Percentiles rank a stretch among this genome's conserved stretches.
Conservation (phyloP, 2,329 filamentous ascomycete genomes). For the Aspergillus aculeatinus region DNA sequence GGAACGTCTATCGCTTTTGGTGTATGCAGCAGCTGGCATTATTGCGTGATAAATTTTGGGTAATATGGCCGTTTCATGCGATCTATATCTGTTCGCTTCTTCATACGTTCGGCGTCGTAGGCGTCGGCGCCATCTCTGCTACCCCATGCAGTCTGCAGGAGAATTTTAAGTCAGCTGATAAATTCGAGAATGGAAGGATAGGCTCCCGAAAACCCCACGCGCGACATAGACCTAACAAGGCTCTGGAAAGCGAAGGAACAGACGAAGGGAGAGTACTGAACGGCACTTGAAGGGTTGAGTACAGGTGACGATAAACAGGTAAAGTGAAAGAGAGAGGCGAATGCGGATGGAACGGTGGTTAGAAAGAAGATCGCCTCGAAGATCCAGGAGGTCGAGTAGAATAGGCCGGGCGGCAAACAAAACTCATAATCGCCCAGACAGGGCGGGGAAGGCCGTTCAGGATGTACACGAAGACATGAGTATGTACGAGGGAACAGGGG, state of each 20-base stretch:
- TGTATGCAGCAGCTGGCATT: conserved; percentile 10
- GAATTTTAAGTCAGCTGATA: conserved; percentile 4
- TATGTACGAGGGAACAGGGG: conserved; percentile 1
- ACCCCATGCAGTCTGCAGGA: conserved; percentile 82
- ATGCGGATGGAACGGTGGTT: background rate
- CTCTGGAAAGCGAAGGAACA: too few relatives aligned
- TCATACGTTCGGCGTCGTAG: conserved; percentile 72
- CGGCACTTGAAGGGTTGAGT: too few relatives aligned
- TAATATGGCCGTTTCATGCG: conserved; percentile 36
- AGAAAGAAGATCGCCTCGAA: too few relatives aligned
- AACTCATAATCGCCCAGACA: conserved; percentile 3
- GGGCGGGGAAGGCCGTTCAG: background rate
- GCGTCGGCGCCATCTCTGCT: conserved; percentile 88
- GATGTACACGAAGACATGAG: background rate
- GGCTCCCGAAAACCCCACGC: background rate
- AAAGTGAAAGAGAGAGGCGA: background rate
- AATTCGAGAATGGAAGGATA: background rate
- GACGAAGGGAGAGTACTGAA: too few relatives aligned
- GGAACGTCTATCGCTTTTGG: background rate
- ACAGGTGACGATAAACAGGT: background rate
- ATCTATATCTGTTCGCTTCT: conserved; percentile 39
- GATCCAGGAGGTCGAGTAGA: background rate
- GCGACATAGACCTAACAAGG: too few relatives aligned
- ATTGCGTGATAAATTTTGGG: conserved; percentile 32
- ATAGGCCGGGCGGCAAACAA: conserved; percentile 3